A percentile compares a stretch with the other conserved stretches of the same genome.
Evolutionary conservation across 1,284 basidiomycete genomes (phyloP).

Genomic region (Tremellales sp.): DNA sequence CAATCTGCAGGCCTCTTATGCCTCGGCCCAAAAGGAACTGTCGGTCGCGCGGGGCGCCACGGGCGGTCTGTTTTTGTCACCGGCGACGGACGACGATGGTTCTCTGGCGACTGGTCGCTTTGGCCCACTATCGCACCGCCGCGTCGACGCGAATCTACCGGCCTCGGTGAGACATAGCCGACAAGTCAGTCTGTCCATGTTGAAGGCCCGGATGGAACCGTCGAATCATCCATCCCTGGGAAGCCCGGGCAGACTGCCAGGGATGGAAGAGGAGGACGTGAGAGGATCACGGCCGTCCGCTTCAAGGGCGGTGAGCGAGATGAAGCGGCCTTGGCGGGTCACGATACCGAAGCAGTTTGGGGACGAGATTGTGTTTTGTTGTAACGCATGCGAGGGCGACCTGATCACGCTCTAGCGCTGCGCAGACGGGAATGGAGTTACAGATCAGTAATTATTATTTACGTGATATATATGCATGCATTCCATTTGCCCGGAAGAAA

Average conservation of each 20-base stretch:
- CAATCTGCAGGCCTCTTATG: conserved; percentile 27
- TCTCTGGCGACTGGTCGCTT: background rate
- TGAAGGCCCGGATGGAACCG: conserved; percentile 76
- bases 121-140: conserved; percentile 2
- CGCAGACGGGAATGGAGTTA: too few species aligned
- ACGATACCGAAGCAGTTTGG: conserved; percentile 39
- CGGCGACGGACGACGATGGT: background rate
- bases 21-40: conserved; percentile 13
- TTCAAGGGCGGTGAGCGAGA: background rate
- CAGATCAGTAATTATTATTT: too few species aligned
- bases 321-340: background rate
- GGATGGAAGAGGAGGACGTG: conserved; percentile 14
- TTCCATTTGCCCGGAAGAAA: too few species aligned
- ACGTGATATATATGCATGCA: too few species aligned
- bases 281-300: conserved; percentile 4
- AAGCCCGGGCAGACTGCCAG: conserved; percentile 42
- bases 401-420: conserved; percentile 43
- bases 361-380: conserved; percentile 49
- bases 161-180: conserved; percentile 77
- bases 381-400: conserved; percentile 47
- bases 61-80: background rate
- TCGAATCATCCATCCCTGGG: background rate
- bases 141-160: conserved; percentile 62
- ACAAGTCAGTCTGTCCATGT: conserved; percentile 75
- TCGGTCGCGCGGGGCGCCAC: background rate